phyloP scores from a whole-genome alignment of 345 rosid species.

The Limnanthes douglasii region DNA sequence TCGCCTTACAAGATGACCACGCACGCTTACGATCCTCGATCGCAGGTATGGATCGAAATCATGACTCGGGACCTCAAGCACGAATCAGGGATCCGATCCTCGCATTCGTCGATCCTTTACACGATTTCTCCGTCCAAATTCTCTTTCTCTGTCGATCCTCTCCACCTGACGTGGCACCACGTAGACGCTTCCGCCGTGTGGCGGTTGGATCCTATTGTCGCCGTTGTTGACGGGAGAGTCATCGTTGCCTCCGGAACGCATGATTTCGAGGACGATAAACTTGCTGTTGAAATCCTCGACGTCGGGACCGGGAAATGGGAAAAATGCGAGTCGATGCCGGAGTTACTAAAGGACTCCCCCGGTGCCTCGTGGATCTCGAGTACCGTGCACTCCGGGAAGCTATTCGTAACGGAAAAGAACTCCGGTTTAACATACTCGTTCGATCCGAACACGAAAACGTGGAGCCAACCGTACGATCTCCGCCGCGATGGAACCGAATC shows the following conservation, averaged over 20 bases:
- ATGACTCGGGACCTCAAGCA: slow-evolving; percentile 4
- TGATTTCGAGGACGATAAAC: slow-evolving; percentile 56
- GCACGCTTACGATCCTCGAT: slow-evolving; percentile 64
- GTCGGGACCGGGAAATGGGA: slow-evolving; percentile 30
- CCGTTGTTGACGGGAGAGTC: slow-evolving; percentile 24
- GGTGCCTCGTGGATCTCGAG: slow-evolving; percentile 52
- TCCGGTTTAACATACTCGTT: slow-evolving; percentile 32
- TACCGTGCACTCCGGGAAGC: slow-evolving; percentile 15
- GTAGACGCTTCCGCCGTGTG: slow-evolving; percentile 34
- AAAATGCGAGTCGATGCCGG: slow-evolving; percentile 43
- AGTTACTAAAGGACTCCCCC: slow-evolving; percentile 25
- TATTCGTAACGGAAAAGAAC: slow-evolving; percentile 40
- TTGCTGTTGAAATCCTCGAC: slow-evolving; percentile 52
- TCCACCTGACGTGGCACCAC: slow-evolving; percentile 53
- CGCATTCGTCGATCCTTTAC: slow-evolving; percentile 49
- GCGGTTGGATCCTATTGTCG: slow-evolving; percentile 63
- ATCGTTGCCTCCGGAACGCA: slow-evolving; percentile 50
- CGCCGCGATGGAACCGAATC: slow-evolving; percentile 10
- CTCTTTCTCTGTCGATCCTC: slow-evolving; percentile 60
- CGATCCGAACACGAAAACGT: slow-evolving; percentile 28
- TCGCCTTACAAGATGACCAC: slow-evolving; percentile 18
- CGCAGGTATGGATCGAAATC: slow-evolving; percentile 40
- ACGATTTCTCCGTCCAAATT: slow-evolving; percentile 30
- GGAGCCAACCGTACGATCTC: slow-evolving; percentile 37
- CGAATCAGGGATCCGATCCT: slow-evolving; percentile 31